phyloP scores from a whole-genome alignment of 2,329 filamentous ascomycete species.

The Ascosphaera aggregata region DNA sequence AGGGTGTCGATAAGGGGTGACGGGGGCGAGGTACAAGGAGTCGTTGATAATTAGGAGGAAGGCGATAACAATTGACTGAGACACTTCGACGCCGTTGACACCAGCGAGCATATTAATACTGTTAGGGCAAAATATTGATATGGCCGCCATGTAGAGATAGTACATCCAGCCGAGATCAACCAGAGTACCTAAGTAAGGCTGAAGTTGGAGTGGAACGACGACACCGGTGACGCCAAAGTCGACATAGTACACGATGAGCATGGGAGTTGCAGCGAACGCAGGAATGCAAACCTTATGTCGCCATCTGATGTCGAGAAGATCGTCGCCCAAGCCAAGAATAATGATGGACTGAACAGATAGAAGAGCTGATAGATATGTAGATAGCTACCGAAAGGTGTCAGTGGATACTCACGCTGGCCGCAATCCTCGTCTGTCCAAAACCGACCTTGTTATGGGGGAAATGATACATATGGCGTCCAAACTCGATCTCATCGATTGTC shows the following conservation, averaged over 20 bases:
- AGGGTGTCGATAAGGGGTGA: constrained; percentile 66
- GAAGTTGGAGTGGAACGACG: constrained; percentile 67
- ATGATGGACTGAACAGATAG: constrained; percentile 79
- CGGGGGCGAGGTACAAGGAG: constrained; percentile 51
- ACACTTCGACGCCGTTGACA: constrained; percentile 96
- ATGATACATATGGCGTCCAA: constrained; percentile 63
- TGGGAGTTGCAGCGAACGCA: constrained; percentile 74
- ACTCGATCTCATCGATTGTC: constrained; percentile 48
- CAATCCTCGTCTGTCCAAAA: background rate
- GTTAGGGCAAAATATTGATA: constrained; percentile 96
- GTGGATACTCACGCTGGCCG: background rate
- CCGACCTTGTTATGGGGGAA: constrained; percentile 84
- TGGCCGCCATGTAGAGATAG: constrained; percentile 89
- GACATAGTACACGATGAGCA: constrained; percentile 93
- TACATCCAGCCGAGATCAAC: constrained; percentile 66
- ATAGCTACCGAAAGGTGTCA: constrained; percentile 34
- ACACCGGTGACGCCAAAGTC: constrained; percentile 95
- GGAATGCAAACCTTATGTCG: constrained; percentile 97
- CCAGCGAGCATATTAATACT: constrained; percentile 99
- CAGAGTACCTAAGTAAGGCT: constrained; percentile 62
- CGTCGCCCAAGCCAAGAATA: constrained; percentile 80
- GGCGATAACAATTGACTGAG: constrained; percentile 80
- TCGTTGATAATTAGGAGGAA: constrained; percentile 69
- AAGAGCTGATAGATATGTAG: constrained; percentile 83
- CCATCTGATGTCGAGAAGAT: constrained; percentile 96